Conservation (phyloP, 2,329 filamentous ascomycete genomes). For the Aspergillus clavatus region DNA sequence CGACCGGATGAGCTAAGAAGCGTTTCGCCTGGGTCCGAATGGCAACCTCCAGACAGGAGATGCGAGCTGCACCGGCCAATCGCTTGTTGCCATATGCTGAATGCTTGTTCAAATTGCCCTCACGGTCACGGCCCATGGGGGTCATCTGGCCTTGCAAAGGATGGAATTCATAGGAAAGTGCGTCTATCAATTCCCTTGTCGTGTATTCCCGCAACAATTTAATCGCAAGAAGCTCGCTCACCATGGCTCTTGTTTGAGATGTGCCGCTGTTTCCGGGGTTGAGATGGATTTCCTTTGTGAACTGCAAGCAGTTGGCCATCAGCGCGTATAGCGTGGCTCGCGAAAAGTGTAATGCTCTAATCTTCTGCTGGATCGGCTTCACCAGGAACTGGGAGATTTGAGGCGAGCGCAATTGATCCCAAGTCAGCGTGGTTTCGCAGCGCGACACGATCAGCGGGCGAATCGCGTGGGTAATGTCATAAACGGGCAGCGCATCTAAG, state of each 20-base stretch:
- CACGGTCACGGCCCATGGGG: constrained; percentile 32
- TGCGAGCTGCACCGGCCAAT: constrained; percentile 62
- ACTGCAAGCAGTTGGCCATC: constrained; percentile 91
- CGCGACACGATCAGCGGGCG: constrained; percentile 76
- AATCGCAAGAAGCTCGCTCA: constrained; percentile 86
- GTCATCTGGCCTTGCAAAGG: constrained; percentile 75
- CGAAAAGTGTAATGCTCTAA: constrained; percentile 76
- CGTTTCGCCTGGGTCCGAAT: constrained; percentile 90
- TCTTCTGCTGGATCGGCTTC: constrained; percentile 91
- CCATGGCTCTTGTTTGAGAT: constrained; percentile 76
- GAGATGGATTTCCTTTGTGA: constrained; percentile 76
- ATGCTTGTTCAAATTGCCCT: constrained; percentile 34
- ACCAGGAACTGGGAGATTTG: constrained; percentile 93
- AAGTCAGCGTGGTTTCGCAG: constrained; percentile 87
- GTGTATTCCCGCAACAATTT: constrained; percentile 85
- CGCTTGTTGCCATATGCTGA: constrained; percentile 40
- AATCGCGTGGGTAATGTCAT: constrained; percentile 85
- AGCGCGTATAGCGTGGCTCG: constrained; percentile 82
- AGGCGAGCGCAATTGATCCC: constrained; percentile 93
- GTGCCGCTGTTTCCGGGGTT: constrained; percentile 80
- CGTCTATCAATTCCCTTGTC: constrained; percentile 86
- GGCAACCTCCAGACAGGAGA: constrained; percentile 86
- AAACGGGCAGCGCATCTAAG: constrained; percentile 77
- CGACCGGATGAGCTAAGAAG: constrained; percentile 84
- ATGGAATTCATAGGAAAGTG: constrained; percentile 90